Percentiles rank a stretch among this genome's conserved stretches.
These are phyloP conservation scores for Pigoraptor vietnamica DNA, from an alignment of 78 protist species.

Conservation along the genomic window DNA sequence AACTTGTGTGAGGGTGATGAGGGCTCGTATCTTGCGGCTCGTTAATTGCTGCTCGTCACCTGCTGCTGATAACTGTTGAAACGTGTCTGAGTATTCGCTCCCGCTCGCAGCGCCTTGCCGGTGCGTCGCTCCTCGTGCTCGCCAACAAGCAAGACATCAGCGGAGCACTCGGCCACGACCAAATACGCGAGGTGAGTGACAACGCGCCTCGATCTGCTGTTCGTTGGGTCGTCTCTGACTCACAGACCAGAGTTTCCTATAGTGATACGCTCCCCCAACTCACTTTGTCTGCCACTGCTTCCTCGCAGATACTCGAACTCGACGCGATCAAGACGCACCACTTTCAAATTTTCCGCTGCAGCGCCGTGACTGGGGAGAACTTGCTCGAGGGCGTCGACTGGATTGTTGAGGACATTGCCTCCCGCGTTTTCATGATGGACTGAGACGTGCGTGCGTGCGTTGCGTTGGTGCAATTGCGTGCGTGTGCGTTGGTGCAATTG, in stretches of 20 bases:
- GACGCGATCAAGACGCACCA: conserved; percentile 62
- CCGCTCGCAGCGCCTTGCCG: conserved; percentile 65
- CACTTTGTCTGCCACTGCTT: too few relatives aligned
- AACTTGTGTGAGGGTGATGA: background rate
- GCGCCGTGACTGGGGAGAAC: conserved; percentile 91
- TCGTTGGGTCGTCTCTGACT: too few relatives aligned
- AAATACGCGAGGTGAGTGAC: conserved; percentile 61
- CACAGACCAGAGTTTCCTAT: too few relatives aligned
- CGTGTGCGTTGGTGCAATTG: background rate
- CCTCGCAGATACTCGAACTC: conserved; percentile 42
- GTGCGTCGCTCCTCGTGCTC: conserved; percentile 92
- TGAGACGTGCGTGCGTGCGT: background rate
- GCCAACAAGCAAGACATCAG: conserved; percentile 97
- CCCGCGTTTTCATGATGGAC: conserved; percentile 67
- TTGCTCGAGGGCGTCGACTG: conserved; percentile 89
- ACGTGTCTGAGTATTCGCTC: background rate
- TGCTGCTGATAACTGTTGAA: background rate
- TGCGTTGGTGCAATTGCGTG: background rate
- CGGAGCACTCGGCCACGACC: conserved; percentile 69
- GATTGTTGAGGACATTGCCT: conserved; percentile 91
- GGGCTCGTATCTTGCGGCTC: background rate
- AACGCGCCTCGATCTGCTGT: too few relatives aligned
- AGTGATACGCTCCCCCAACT: too few relatives aligned
- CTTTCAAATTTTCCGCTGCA: conserved; percentile 74
- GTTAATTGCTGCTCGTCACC: background rate